These are phyloP conservation scores for Globisporangium irregulare DNA, from an alignment of 352 stramenopile species.

Conservation along the genomic window DNA sequence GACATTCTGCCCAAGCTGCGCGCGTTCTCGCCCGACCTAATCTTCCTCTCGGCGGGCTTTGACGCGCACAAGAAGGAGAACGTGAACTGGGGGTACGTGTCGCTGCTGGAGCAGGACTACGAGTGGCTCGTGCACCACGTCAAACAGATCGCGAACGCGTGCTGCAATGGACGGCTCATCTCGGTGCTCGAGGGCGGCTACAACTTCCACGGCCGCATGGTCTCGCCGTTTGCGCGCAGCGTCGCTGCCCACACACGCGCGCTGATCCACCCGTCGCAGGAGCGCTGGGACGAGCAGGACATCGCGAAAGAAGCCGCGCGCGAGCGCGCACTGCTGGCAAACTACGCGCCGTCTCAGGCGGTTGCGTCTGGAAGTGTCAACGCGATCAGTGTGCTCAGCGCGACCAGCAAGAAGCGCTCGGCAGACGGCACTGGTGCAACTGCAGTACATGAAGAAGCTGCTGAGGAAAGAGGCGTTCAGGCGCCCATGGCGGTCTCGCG, in stretches of 20 bases:
- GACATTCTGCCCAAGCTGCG: slow-evolving; percentile 51
- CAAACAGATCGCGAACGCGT: slow-evolving; percentile 71
- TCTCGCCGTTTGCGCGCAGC: slow-evolving; percentile 77
- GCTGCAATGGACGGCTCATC: slow-evolving; percentile 69
- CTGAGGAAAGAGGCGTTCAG: background rate
- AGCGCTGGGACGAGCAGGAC: slow-evolving; percentile 42
- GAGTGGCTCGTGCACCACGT: slow-evolving; percentile 77
- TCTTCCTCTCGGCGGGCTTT: slow-evolving; percentile 81
- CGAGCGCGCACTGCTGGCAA: slow-evolving; percentile 46
- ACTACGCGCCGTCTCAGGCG: slow-evolving; percentile 27
- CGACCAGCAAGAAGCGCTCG: slow-evolving; percentile 34
- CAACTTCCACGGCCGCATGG: slow-evolving; percentile 82
- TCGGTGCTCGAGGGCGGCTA: slow-evolving; percentile 87
- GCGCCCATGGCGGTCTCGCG: slow-evolving; percentile 21
- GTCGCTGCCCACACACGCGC: slow-evolving; percentile 68
- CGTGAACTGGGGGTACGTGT: slow-evolving; percentile 79
- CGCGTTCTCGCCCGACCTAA: slow-evolving; percentile 69
- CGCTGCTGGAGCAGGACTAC: slow-evolving; percentile 80
- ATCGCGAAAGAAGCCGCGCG: slow-evolving; percentile 51
- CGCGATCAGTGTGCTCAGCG: slow-evolving; percentile 9
- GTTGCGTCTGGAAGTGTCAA: slow-evolving; percentile 18
- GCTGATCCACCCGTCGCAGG: slow-evolving; percentile 45
- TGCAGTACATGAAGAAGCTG: background rate
- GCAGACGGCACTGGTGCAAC: background rate
- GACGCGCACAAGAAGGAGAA: slow-evolving; percentile 77